phyloP scores from a whole-genome alignment of 2,329 filamentous ascomycete genomes.

The Trichoderma sp. region DNA sequence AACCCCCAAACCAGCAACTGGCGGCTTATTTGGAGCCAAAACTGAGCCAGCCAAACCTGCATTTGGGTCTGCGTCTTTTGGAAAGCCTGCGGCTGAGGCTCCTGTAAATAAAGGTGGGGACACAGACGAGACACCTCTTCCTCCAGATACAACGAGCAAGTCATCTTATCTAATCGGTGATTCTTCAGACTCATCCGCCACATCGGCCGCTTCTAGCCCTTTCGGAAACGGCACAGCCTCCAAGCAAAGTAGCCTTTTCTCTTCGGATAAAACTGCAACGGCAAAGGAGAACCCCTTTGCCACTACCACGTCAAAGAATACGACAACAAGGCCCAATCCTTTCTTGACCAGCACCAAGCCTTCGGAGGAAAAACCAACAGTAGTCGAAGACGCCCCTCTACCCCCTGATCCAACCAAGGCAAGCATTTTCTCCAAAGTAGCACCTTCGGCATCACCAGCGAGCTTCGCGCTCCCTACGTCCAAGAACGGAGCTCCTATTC shows the following conservation, averaged over 20 bases:
- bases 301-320: slow-evolving; percentile 14
- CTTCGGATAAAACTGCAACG: slow-evolving; percentile 33
- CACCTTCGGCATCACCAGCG: slow-evolving; percentile 46
- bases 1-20: slow-evolving; percentile 30
- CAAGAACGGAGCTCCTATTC: slow-evolving; percentile 41
- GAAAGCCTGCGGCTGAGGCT: slow-evolving; percentile 32
- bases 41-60: slow-evolving; percentile 31
- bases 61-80: slow-evolving; percentile 32
- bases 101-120: slow-evolving; percentile 44
- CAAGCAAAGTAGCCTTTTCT: slow-evolving; percentile 44
- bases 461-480: slow-evolving; percentile 40
- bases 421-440: slow-evolving; percentile 35
- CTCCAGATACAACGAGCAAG: slow-evolving; percentile 59
- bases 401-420: slow-evolving; percentile 44
- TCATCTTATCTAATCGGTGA: slow-evolving; percentile 51
- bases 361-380: slow-evolving; percentile 29
- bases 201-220: slow-evolving; percentile 39
- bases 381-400: slow-evolving; percentile 41
- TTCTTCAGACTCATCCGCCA: slow-evolving; percentile 54
- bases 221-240: slow-evolving; percentile 36
- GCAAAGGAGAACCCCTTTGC: slow-evolving; percentile 16
- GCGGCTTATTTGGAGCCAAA: slow-evolving; percentile 31
- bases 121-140: slow-evolving; percentile 48
- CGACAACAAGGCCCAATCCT: slow-evolving; percentile 6
- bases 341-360: slow-evolving; percentile 27